Base-by-base conservation (phyloP, 768 basidiomycete genomes). In the Daedaleopsis sinensis region DNA sequence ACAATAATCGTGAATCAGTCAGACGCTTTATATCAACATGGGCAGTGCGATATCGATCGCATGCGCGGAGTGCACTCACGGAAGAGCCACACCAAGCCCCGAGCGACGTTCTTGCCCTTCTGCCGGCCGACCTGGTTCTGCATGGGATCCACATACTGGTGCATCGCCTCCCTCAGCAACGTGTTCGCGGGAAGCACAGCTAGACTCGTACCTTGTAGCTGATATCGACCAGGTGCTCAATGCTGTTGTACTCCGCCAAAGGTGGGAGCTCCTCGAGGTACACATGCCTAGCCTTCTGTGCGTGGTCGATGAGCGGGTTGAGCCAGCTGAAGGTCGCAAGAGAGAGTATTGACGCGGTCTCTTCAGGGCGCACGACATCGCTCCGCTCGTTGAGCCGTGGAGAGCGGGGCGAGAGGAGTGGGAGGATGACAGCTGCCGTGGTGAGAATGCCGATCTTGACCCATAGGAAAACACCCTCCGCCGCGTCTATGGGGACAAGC, bases 341-440 rank as follows among this genome's bases (percentile, higher is more conserved):
- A 10, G 74, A 79, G 13, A 78, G 58, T 51, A 71, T 70, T 0
- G 79, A 77, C 0, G 79, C 74, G 6, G 76, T 79, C 56, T 80
- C 79, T 62, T 82, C 80, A 3, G 78, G 76, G 61, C 74, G 76
- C 7, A 73, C 66, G 37, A 21, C 23, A n/a, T 46, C 21, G 21
- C 35, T 39, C 52, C 68, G 64, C 32, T 7, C 13, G 43, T 10
- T 10, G 35, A 7, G 32, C 54, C 18, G 18, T 18, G 35, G 80
- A 35, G 71, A 69, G 24, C 75, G 65, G 5, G 80, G 80, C 24
- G 73, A 67, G 21, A 76, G 27, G 8, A 79, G 66, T 2, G 80
- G 80, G 10, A 82, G 65, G 24, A 78, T 36, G 3, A 74, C 68
- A 1, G 71, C 77, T 5, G 72, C 73, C 16, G 74, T 55, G 10